Conservation (phyloP, 371 early-diverging fungal species). For the Apophysomyces elegans region DNA sequence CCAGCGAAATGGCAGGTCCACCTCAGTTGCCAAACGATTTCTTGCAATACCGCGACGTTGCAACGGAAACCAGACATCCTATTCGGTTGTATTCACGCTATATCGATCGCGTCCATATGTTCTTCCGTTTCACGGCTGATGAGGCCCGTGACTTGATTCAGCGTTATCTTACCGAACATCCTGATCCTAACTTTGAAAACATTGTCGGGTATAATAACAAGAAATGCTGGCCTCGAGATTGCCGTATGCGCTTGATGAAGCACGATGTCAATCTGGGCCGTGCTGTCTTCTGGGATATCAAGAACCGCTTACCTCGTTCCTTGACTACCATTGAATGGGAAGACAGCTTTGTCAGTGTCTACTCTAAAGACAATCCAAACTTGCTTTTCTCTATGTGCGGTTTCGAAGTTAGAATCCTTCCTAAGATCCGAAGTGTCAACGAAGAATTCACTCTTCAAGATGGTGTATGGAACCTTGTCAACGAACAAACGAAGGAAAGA, state of each 20-base stretch:
- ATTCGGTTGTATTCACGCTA: slow-evolving; percentile 96
- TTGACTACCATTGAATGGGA: slow-evolving; percentile 98
- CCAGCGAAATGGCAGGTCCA: slow-evolving; percentile 96
- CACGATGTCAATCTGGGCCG: slow-evolving; percentile 85
- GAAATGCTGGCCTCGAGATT: slow-evolving; percentile 98
- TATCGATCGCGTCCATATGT: slow-evolving; percentile 92
- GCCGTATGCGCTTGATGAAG: slow-evolving; percentile 99
- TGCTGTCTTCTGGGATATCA: slow-evolving; percentile 98
- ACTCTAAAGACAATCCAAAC: slow-evolving; percentile 96
- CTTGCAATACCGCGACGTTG: slow-evolving; percentile 92
- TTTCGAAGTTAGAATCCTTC: slow-evolving; percentile 90
- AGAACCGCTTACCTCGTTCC: slow-evolving; percentile 95
- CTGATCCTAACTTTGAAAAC: slow-evolving; percentile 99
- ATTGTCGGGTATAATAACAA: slow-evolving; percentile 98
- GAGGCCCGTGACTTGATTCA: slow-evolving; percentile 96
- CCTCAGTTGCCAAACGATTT: slow-evolving; percentile 95
- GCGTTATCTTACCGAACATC: slow-evolving; percentile 96
- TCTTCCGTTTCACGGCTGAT: slow-evolving; percentile 93
- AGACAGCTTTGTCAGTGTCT: slow-evolving; percentile 94
- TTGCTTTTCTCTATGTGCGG: slow-evolving; percentile 91
- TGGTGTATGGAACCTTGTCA: slow-evolving; percentile 97
- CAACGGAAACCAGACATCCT: slow-evolving; percentile 94
- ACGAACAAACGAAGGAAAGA: slow-evolving; percentile 96
- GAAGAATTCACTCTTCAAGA: slow-evolving; percentile 93
- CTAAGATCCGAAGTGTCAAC: slow-evolving; percentile 83